Evolutionary conservation across 495 filamentous ascomycete species (phyloP), one percentile per base, ranked within the genome.

Genomic region (Annulohypoxylon bovei): DNA sequence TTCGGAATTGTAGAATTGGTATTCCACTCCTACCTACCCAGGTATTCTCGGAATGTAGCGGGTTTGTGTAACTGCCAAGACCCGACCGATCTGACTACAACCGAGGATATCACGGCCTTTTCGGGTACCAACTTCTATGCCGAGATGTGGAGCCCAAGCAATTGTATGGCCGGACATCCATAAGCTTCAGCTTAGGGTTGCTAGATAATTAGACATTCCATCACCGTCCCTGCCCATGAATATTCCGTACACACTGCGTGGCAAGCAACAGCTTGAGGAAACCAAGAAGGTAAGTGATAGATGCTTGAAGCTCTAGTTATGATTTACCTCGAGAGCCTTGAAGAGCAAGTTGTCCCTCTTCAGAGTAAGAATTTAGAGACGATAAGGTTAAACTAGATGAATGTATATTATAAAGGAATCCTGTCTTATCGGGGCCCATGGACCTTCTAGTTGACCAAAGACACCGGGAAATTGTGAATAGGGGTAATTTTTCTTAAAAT

Each of bases 41-140:
- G n/a, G n/a, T n/a, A n/a, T n/a, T n/a, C 42, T n/a, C 46, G 49
- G 28, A 14, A 18, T 33, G 28, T 9, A 33, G 16, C 28, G 28
- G 49, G n/a, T 5, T 53, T 32, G 49, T 33, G 28, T 53, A 9
- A 33, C 49, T 33, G 28, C 28, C 49, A 53, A 53, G 20, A 23
- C 28, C 49, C 7, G 25, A 8, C 6, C 27, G 14, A 53, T 16
- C 14, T 53, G 6, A 53, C 49, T 20, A 16, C n/a, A 33, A 6
- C 49, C 28, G 49, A 53, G 28, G 49, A 27, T 53, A 53, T 53
- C n/a, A 53, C 28, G 27, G 28, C n/a, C 11, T 33, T 33, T 53
- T 28, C 16, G 28, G 28, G n/a, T 33, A 33, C 5, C 16, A 27
- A 33, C 28, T 53, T 53, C 28, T 16, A 30, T 6, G 9, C 49